Base-by-base conservation (phyloP, 345 rosid species). In the Kernera saxatilis region DNA sequence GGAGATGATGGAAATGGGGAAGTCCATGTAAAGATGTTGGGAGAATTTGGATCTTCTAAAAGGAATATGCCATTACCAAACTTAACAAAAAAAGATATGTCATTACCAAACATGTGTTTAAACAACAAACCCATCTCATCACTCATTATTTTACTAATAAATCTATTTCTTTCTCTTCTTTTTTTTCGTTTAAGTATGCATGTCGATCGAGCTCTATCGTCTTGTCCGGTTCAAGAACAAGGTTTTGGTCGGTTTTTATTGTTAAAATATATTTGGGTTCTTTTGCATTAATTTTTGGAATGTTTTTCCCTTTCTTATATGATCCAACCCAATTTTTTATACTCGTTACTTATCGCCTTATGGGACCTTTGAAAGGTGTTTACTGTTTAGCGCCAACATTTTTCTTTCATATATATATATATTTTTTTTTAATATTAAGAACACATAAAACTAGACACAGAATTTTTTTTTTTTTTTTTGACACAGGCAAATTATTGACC, bases 11-110 rank as follows among this genome's bases (percentile, higher is more conserved):
- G 75, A 76, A 76, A 70, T 56, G 75, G 30, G 37, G 17, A 55
- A 55, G 58, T 17, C 71, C 75, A 76, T 70, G 46, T 76, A 69
- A 69, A 69, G 70, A 69, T 76, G 79, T 40, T 63, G 58, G 70
- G 75, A 56, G 75, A 76, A 69, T 76, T 70, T 63, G 79, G 79
- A 76, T 76, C 71, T 76, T 76, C 54, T 5, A 36, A 75, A 74
- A 27, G 71, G 79, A 76, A 76, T 76, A 76, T 76, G 75, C 79
- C 75, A 75, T 69, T 67, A 57, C 78, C 73, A 74, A 59, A 73
- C 66, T 39, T 39, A 49, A 65, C 70, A 49, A 65, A 33, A 49
- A 52, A 14, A 21, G 22, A 75, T 69, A 69, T 62, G 69, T 32
- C 62, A 60, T 60, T 59, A 73, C 77, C 73, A 74, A 59, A 71